Base-by-base conservation (phyloP, 1,139 yeast genomes). In the Saccharomycopsis hybrid region DNA sequence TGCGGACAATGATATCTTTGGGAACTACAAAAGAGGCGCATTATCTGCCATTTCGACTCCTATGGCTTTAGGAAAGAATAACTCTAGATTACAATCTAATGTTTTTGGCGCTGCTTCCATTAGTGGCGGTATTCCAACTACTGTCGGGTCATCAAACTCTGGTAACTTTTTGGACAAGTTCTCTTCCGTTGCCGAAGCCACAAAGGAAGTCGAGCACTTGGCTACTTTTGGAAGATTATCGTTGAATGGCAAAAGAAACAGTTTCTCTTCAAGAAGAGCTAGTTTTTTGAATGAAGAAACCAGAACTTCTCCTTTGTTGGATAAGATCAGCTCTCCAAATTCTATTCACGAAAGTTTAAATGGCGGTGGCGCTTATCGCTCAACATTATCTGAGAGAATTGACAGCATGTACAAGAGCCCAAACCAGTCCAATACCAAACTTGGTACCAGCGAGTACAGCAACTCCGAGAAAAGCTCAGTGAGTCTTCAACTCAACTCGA, bases 131-230 rank as follows among this genome's bases (percentile, higher is more conserved):
- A 70, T 77, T 43, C 56, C 62, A 8, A 49, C 60, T 18, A 59
- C 56, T 38, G 71, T 78, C 29, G 70, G 54, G 9, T 32, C 18
- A 25, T 48, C 58, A 40, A 44, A 56, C 18, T 57, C 67, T 4
- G 64, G 78, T 29, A 68, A 77, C 43, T 81, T 81, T 59, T 66
- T 81, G 52, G 84, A 80, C 56, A 81, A 84, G 63, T 85, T 85
- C 61, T 72, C 86, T 5, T 69, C 79, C n/a, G 82, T 85, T 24
- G 88, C 87, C 9, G 94, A 85, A 54, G 86, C 88, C 38, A 85
- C 95, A 0, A 71, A 88, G 57, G 90, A 84, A 55, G 76, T 84
- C 40, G 94, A 85, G 60, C 62, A 79, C 41, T 61, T 73, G 13
- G 63, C 53, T 32, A 44, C 25, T 27, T 45, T 67, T 43, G 65